Percentiles rank a stretch among this genome's conserved stretches.
phyloP scores from a whole-genome alignment of 257 asterid genomes.

The Forsythia suspensa region DNA sequence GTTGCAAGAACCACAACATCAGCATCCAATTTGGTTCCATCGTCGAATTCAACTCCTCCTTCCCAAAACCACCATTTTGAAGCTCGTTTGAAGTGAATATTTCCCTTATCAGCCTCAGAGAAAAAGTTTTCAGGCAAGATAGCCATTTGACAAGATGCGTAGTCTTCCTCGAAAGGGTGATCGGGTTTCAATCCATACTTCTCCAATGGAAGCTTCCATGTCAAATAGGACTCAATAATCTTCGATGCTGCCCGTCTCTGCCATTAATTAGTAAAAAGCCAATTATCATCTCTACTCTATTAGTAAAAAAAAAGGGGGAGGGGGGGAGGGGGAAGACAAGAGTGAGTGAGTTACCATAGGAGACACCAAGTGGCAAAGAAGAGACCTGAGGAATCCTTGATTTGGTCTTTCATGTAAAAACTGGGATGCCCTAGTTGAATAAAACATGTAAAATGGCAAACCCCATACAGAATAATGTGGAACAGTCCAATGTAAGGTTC shows the following conservation, averaged over 20 bases:
- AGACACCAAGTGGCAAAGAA: slow-evolving; percentile 58
- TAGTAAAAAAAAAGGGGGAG: not conserved
- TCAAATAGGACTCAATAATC: slow-evolving; percentile 68
- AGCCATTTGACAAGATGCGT: slow-evolving; percentile 95
- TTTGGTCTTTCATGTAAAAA: slow-evolving; percentile 80
- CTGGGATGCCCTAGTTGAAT: slow-evolving; percentile 86
- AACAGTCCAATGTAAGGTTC: slow-evolving; percentile 89
- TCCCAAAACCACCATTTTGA: slow-evolving; percentile 76
- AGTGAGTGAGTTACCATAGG: slow-evolving; percentile 51
- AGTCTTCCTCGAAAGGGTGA: slow-evolving; percentile 92
- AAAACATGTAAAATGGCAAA: slow-evolving; percentile 81
- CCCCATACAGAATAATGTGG: slow-evolving; percentile 97
- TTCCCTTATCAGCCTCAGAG: slow-evolving; percentile 76
- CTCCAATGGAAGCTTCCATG: slow-evolving; percentile 80
- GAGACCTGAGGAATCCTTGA: slow-evolving; percentile 65
- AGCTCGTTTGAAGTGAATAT: slow-evolving; percentile 51
- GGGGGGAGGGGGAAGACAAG: not conserved
- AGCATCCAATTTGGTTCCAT: slow-evolving; percentile 64
- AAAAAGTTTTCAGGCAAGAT: slow-evolving; percentile 85
- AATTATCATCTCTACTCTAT: not conserved
- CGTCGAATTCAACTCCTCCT: slow-evolving; percentile 76
- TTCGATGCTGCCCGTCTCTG: slow-evolving; percentile 70
- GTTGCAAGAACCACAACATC: slow-evolving; percentile 87
- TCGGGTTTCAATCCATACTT: slow-evolving; percentile 84
- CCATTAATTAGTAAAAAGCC: not conserved